phyloP scores from a whole-genome alignment of 495 filamentous ascomycete species.

The Corynascus novoguineensis region DNA sequence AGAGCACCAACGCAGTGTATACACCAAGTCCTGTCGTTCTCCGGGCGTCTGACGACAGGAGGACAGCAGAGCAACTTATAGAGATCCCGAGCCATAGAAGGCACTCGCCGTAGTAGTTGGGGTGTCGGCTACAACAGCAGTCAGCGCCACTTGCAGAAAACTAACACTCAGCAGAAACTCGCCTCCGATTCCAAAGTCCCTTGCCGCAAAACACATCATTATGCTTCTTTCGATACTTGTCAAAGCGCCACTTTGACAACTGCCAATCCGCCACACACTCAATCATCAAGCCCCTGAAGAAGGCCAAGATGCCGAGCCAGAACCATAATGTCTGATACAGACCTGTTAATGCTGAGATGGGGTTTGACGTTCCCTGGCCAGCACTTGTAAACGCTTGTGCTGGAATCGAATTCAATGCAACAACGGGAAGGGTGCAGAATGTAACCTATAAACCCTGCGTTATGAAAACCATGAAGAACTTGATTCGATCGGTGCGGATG shows the following conservation, averaged over 20 bases:
- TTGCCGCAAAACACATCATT: constrained; percentile 56
- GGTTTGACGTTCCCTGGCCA: constrained; percentile 9
- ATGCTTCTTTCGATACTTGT: constrained; percentile 54
- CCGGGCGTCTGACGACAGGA: constrained; percentile 40
- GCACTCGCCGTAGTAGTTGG: constrained; percentile 64
- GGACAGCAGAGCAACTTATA: constrained; percentile 43
- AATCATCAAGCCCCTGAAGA: constrained; percentile 18
- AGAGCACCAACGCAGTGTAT: constrained; percentile 40
- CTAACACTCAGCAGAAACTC: background rate
- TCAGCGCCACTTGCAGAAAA: background rate
- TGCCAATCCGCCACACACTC: constrained; percentile 57
- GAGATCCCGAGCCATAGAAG: constrained; percentile 62
- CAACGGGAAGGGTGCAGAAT: constrained; percentile 54
- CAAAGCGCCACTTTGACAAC: constrained; percentile 51
- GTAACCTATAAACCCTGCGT: constrained; percentile 60
- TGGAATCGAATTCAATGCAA: constrained; percentile 56
- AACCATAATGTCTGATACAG: constrained; percentile 51
- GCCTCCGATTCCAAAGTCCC: constrained; percentile 52
- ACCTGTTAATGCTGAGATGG: constrained; percentile 41
- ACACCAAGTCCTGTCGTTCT: constrained; percentile 47
- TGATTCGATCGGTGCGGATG: constrained; percentile 47
- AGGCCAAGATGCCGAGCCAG: constrained; percentile 45
- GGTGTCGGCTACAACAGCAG: constrained; percentile 45
- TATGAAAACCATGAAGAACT: constrained; percentile 52
- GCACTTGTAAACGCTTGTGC: constrained; percentile 33